These are phyloP conservation scores for Brasenia schreberi DNA, from an alignment of 164 flowering plant species.

Conservation along the genomic window DNA sequence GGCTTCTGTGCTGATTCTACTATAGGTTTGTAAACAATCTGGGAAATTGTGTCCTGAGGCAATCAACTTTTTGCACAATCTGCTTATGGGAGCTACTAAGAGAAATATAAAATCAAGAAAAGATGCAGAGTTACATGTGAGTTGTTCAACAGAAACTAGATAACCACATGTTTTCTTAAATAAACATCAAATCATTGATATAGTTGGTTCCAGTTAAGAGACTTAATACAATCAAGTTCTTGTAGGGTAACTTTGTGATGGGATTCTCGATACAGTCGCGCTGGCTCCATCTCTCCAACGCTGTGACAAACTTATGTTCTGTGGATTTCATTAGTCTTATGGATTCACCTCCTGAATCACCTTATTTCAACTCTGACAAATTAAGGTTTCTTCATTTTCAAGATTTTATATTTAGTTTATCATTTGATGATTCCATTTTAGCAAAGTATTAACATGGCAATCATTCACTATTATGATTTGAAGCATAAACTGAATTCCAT, in stretches of 20 bases:
- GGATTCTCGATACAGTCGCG: conserved; percentile 30
- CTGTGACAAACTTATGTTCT: conserved; percentile 31
- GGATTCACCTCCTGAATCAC: conserved; percentile 56
- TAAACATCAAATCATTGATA: neutral
- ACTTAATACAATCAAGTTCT: neutral
- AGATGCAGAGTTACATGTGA: conserved; percentile 34
- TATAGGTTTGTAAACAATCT: conserved; percentile 66
- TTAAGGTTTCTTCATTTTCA: conserved; percentile 41
- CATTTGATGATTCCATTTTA: neutral
- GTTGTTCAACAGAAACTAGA: neutral
- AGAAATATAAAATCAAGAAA: conserved; percentile 16
- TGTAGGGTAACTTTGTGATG: conserved; percentile 31
- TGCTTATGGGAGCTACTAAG: conserved; percentile 45
- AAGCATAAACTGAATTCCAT: neutral
- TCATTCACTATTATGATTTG: neutral
- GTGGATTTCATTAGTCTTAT: conserved; percentile 50
- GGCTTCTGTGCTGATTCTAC: neutral
- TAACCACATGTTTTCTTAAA: neutral
- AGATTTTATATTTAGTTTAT: neutral
- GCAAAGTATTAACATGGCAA: neutral
- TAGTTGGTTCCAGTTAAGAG: neutral
- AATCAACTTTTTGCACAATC: conserved; percentile 40
- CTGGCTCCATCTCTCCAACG: conserved; percentile 28
- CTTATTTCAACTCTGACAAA: conserved; percentile 56
- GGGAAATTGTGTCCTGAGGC: conserved; percentile 85